Evolutionary conservation across 2,329 filamentous ascomycete genomes (phyloP).

Genomic region (Aureobasidium mangrovei): DNA sequence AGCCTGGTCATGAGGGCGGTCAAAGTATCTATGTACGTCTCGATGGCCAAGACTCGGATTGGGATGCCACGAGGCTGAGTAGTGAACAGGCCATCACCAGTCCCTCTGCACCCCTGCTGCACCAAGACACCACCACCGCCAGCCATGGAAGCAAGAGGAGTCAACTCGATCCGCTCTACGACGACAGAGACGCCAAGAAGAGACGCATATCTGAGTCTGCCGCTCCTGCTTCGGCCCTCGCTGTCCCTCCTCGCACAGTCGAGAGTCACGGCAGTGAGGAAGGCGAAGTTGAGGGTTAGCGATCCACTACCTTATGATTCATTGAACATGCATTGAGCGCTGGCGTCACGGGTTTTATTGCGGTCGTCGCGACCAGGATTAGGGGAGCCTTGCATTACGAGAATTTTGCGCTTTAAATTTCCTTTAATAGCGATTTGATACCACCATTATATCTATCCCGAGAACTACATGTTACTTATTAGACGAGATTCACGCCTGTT

Average conservation of each 20-base stretch:
- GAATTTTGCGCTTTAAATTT: background rate
- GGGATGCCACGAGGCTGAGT: slow-evolving; percentile 26
- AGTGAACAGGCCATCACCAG: slow-evolving; percentile 20
- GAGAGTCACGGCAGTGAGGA: slow-evolving; percentile 35
- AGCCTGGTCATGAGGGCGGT: slow-evolving; percentile 31
- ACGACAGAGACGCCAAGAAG: slow-evolving; percentile 22
- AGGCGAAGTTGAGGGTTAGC: slow-evolving; percentile 39
- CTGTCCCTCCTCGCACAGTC: slow-evolving; percentile 7
- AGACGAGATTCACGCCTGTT: background rate
- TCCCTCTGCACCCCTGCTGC: slow-evolving; percentile 15
- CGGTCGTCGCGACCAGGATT: background rate
- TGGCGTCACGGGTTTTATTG: slow-evolving; percentile 19
- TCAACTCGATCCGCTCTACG: slow-evolving; percentile 14
- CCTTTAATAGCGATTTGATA: slow-evolving; percentile 3
- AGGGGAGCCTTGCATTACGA: background rate
- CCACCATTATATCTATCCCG: background rate
- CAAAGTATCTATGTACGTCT: slow-evolving; percentile 39
- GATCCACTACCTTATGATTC: background rate
- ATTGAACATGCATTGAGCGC: slow-evolving; percentile 27
- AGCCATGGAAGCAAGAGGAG: slow-evolving; percentile 23
- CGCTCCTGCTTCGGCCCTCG: background rate
- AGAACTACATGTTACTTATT: background rate
- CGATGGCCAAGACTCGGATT: slow-evolving; percentile 18
- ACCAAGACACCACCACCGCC: slow-evolving; percentile 24
- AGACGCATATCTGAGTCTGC: slow-evolving; percentile 6